phyloP scores from a whole-genome alignment of 805 yeast species.

The Kuraishia piskuri region DNA sequence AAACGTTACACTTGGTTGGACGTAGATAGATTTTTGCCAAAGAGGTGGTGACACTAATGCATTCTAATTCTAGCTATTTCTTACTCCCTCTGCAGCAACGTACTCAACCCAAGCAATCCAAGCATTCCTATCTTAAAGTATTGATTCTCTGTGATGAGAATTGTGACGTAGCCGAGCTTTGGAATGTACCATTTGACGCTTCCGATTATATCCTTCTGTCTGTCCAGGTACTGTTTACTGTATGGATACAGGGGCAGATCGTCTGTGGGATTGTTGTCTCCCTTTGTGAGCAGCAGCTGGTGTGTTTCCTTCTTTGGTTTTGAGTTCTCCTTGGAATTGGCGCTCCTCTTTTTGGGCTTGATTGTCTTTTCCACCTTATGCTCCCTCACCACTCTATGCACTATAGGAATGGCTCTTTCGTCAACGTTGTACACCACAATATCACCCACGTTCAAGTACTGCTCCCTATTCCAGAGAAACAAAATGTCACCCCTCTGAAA shows the following conservation, averaged over 20 bases:
- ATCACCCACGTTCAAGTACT: constrained; percentile 71
- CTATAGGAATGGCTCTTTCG: constrained; percentile 85
- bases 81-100: constrained; percentile 53
- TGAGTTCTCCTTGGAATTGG: constrained; percentile 6
- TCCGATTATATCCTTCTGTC: constrained; percentile 75
- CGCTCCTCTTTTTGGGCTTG: constrained; percentile 10
- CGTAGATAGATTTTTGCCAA: too few relatives aligned
- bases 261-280: constrained; percentile 91
- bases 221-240: constrained; percentile 67
- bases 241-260: constrained; percentile 80
- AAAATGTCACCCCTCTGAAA: constrained; percentile 96
- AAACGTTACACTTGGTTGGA: too few relatives aligned
- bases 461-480: constrained; percentile 81
- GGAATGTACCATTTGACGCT: constrained; percentile 92
- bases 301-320: constrained; percentile 5
- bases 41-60: not conserved
- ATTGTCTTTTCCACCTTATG: constrained; percentile 35
- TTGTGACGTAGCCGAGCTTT: constrained; percentile 82
- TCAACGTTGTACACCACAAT: constrained; percentile 85
- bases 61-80: not conserved
- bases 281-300: constrained; percentile 82
- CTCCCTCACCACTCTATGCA: constrained; percentile 86
- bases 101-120: constrained; percentile 64
- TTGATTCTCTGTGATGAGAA: constrained; percentile 79
- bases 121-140: constrained; percentile 74